Conservation (phyloP, 192 early-diverging fungal species). For the Backusella parvicylindrica region DNA sequence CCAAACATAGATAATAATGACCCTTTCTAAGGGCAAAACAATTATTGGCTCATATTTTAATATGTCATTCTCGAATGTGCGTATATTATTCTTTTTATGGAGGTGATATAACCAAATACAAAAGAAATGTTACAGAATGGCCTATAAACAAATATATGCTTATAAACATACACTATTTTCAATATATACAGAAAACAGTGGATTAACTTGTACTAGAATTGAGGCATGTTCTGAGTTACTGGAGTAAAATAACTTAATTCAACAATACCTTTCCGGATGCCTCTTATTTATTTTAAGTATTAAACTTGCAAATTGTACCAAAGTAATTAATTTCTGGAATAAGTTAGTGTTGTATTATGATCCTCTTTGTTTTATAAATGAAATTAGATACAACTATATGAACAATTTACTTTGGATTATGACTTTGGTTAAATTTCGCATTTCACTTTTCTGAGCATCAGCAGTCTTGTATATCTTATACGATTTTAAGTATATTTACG, state of each 20-base stretch:
- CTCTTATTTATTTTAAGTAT: not conserved
- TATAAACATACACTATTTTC: not conserved
- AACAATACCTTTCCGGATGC: not conserved
- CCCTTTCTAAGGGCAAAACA: not conserved
- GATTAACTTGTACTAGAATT: not conserved
- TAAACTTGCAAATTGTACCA: not conserved
- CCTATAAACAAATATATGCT: not conserved
- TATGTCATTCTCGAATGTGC: not conserved
- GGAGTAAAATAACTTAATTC: no score
- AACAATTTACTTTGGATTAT: no score
- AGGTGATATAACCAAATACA: not conserved
- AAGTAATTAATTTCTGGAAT: not conserved
- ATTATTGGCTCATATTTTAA: not conserved
- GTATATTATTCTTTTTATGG: not conserved
- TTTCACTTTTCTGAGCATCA: no score
- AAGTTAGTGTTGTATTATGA: not conserved
- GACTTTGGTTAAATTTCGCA: no score
- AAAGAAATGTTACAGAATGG: slow-evolving; percentile 1
- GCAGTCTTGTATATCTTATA: no score
- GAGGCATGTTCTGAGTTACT: not conserved
- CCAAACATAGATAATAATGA: not conserved
- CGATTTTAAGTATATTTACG: not conserved
- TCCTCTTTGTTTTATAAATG: not conserved
- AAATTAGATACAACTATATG: not conserved
- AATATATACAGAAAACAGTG: not conserved